phyloP scores from a whole-genome alignment of 2,329 filamentous ascomycete species.

The Trichocomaceae sp. region DNA sequence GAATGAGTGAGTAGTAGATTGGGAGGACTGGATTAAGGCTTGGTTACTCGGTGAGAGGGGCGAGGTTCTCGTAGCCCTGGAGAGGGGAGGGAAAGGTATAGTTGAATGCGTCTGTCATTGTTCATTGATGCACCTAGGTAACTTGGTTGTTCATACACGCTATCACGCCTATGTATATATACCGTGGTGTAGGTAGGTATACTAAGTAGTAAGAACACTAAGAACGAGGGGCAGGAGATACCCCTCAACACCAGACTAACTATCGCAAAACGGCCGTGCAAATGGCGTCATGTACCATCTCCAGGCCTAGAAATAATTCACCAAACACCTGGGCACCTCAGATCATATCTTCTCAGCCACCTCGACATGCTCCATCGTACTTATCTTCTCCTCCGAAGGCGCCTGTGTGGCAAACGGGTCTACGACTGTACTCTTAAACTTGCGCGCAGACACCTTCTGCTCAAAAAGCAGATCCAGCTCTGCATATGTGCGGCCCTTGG shows the following conservation, averaged over 20 bases:
- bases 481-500: constrained; percentile 70
- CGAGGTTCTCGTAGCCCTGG: constrained; percentile 44
- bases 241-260: too few species aligned
- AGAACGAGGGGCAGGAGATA: too few species aligned
- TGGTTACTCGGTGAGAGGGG: constrained; percentile 42
- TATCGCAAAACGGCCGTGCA: too few species aligned
- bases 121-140: too few species aligned
- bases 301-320: constrained; percentile 11
- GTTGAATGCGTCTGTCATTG: constrained; percentile 30
- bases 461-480: constrained; percentile 59
- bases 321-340: too few species aligned
- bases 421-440: constrained; percentile 12
- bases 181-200: not conserved
- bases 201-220: too few species aligned
- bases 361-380: too few species aligned
- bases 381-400: too few species aligned
- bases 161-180: too few species aligned
- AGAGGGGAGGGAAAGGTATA: constrained; percentile 50
- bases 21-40: not conserved
- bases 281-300: not conserved
- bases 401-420: constrained; percentile 33
- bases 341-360: too few species aligned
- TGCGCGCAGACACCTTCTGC: constrained; percentile 28
- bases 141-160: too few species aligned
- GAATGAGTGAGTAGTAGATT: not conserved